Evolutionary conservation across 1,284 basidiomycete genomes (phyloP).

Genomic region (Papiliotrema terrestris): DNA sequence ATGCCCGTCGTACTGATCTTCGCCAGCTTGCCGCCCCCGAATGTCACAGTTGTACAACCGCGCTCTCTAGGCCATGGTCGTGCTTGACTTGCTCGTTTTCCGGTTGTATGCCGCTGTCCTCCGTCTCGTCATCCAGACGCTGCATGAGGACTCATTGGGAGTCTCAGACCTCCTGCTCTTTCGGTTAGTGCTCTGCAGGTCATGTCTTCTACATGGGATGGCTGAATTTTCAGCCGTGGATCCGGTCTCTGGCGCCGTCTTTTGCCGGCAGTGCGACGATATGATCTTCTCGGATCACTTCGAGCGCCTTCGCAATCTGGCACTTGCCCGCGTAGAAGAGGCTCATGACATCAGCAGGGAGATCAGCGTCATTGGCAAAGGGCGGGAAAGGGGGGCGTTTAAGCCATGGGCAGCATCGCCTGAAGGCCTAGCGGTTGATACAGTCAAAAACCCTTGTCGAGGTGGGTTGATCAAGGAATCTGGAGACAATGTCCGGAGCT

Average conservation of each 20-base stretch:
- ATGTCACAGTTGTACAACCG: slow-evolving; percentile 61
- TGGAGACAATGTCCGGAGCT: background rate
- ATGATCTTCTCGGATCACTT: slow-evolving; percentile 56
- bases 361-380: slow-evolving; percentile 52
- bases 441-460: slow-evolving; percentile 23
- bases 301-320: slow-evolving; percentile 48
- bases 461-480: slow-evolving; percentile 20
- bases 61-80: slow-evolving; percentile 67
- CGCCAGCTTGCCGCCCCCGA: slow-evolving; percentile 52
- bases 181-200: too few species aligned
- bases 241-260: slow-evolving; percentile 58
- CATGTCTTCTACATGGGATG: too few species aligned
- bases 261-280: slow-evolving; percentile 60
- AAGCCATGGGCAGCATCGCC: slow-evolving; percentile 20
- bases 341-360: slow-evolving; percentile 54
- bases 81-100: slow-evolving; percentile 73
- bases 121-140: slow-evolving; percentile 52
- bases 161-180: background rate
- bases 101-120: slow-evolving; percentile 64
- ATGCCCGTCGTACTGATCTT: slow-evolving; percentile 7
- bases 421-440: background rate
- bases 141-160: slow-evolving; percentile 1
- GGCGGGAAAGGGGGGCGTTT: slow-evolving; percentile 31
- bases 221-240: slow-evolving; percentile 61
- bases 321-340: slow-evolving; percentile 56